Conservation (phyloP, 2,329 filamentous ascomycete species). For the Capronia epimyces region DNA sequence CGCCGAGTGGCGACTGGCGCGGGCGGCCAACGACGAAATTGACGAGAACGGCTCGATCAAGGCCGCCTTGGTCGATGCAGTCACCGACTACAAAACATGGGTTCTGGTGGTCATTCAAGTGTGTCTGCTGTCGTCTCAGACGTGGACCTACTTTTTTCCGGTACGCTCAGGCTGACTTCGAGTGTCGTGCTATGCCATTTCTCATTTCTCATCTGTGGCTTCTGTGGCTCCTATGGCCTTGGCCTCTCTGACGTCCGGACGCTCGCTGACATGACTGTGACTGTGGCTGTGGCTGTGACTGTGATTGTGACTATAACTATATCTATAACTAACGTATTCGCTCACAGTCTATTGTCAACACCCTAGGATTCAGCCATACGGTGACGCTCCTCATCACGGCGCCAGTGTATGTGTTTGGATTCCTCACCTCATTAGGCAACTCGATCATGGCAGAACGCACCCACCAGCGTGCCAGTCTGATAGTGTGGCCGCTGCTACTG, state of each 20-base stretch:
- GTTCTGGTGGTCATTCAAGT: conserved; percentile 45
- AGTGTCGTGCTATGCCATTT: too few species aligned
- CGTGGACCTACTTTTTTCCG: conserved; percentile 45
- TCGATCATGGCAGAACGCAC: neutral
- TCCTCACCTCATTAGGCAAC: conserved; percentile 41
- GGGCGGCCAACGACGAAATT: conserved; percentile 8
- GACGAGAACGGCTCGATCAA: neutral
- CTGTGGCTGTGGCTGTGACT: too few species aligned
- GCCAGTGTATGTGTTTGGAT: conserved; percentile 51
- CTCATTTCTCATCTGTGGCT: too few species aligned
- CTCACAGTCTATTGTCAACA: conserved; percentile 44
- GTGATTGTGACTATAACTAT: too few species aligned
- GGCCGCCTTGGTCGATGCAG: conserved; percentile 18
- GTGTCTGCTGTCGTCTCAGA: conserved; percentile 40
- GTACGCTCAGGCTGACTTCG: too few species aligned
- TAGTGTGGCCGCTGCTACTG: too few species aligned
- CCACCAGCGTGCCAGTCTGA: too few species aligned
- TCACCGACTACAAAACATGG: conserved; percentile 36
- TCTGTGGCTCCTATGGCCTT: too few species aligned
- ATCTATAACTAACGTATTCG: too few species aligned
- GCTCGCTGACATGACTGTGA: too few species aligned
- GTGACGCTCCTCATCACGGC: conserved; percentile 49
- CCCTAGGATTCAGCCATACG: conserved; percentile 45
- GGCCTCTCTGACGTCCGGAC: too few species aligned
- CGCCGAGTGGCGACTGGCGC: conserved; percentile 36